These are phyloP conservation scores for Neofusicoccum parvum DNA, from an alignment of 2,329 filamentous ascomycete species.

Conservation along the genomic window DNA sequence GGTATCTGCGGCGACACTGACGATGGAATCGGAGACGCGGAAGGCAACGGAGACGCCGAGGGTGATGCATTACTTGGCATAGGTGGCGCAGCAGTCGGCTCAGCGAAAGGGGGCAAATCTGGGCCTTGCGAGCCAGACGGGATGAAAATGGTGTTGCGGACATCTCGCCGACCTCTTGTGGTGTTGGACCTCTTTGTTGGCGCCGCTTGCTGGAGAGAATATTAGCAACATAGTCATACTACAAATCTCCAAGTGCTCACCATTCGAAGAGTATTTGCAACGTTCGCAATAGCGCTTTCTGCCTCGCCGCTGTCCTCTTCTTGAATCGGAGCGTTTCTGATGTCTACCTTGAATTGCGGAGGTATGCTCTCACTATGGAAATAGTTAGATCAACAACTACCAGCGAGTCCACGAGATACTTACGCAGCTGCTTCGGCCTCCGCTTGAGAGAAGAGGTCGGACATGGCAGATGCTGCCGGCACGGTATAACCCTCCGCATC, in stretches of 20 bases:
- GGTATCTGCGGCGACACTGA: conserved; percentile 13
- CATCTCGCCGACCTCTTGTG: conserved; percentile 83
- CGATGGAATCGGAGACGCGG: conserved; percentile 29
- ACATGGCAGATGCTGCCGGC: conserved; percentile 58
- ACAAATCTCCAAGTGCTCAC: conserved; percentile 37
- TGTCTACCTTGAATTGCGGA: conserved; percentile 75
- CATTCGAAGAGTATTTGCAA: conserved; percentile 70
- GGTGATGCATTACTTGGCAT: not conserved
- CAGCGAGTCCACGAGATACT: conserved; percentile 8
- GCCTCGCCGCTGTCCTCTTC: conserved; percentile 76
- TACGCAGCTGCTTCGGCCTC: conserved; percentile 62
- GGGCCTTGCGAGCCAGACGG: conserved; percentile 11
- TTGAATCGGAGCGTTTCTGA: conserved; percentile 74
- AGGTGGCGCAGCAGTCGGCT: conserved; percentile 26
- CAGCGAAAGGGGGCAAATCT: conserved; percentile 24
- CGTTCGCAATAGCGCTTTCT: conserved; percentile 72
- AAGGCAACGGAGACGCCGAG: conserved; percentile 19
- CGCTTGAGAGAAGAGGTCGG: conserved; percentile 66
- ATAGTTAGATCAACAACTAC: not conserved
- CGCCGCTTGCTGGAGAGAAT: conserved; percentile 55
- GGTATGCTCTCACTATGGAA: conserved; percentile 32
- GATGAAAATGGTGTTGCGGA: conserved; percentile 86
- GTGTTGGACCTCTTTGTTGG: conserved; percentile 66
- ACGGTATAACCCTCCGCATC: conserved; percentile 78
- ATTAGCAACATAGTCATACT: conserved; percentile 24